phyloP scores from a whole-genome alignment of 257 asterid genomes.

The Lycium barbarum region DNA sequence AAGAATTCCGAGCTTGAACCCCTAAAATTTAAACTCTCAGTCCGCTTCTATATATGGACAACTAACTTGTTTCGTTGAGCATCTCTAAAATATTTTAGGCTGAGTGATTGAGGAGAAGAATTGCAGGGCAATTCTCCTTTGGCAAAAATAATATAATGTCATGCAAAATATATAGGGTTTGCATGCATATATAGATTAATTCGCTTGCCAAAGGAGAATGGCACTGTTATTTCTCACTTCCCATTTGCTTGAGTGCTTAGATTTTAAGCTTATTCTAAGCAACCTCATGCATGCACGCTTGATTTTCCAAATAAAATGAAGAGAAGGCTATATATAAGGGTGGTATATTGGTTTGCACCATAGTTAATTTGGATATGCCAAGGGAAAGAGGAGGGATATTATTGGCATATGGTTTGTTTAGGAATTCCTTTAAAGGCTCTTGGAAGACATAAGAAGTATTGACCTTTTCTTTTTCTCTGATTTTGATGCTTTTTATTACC shows the following conservation, averaged over 20 bases:
- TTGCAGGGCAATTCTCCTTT: conserved; percentile 90
- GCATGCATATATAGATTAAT: not conserved
- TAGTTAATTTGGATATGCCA: too few species aligned
- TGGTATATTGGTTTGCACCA: not conserved
- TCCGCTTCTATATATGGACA: too few species aligned
- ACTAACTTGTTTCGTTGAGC: not conserved
- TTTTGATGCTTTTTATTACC: not conserved
- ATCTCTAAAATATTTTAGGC: too few species aligned
- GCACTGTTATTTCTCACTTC: conserved; percentile 7
- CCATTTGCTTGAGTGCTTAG: not conserved
- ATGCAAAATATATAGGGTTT: conserved; percentile 7
- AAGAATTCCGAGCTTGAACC: not conserved
- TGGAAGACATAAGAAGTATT: not conserved
- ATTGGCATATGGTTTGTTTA: conserved; percentile 18
- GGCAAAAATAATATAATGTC: conserved; percentile 43
- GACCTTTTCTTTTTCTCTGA: not conserved
- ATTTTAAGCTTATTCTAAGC: not conserved
- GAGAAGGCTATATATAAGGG: not conserved
- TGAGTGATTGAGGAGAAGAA: conserved; percentile 30
- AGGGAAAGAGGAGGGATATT: conserved; percentile 19
- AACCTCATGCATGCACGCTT: not conserved
- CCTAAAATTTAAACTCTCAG: not conserved
- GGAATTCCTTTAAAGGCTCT: not conserved
- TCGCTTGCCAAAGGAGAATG: conserved; percentile 8
- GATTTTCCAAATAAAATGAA: not conserved